These are phyloP conservation scores for Capsicum baccatum DNA, from an alignment of 257 asterid genomes.

Conservation along the genomic window DNA sequence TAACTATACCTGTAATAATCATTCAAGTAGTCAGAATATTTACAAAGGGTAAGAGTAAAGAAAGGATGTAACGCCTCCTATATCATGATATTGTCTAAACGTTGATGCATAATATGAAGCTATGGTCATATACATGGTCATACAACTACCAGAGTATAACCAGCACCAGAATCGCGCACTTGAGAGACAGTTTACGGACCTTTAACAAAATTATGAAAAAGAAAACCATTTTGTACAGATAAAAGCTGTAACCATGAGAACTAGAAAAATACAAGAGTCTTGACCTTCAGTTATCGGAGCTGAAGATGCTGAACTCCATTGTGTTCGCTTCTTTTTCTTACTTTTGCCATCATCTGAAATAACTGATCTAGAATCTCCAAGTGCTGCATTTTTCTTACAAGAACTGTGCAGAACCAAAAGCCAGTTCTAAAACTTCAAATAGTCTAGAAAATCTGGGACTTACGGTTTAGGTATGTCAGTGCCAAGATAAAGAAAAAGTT, in stretches of 20 bases:
- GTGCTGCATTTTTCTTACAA: slow-evolving; percentile 55
- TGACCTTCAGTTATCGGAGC: slow-evolving; percentile 53
- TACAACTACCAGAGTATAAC: too few relatives aligned
- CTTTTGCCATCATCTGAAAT: slow-evolving; percentile 48
- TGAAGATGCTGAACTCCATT: slow-evolving; percentile 44
- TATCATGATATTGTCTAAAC: background rate
- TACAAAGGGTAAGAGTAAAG: too few relatives aligned
- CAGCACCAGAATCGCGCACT: too few relatives aligned
- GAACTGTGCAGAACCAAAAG: slow-evolving; percentile 36
- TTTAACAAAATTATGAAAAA: too few relatives aligned
- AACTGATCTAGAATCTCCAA: slow-evolving; percentile 68
- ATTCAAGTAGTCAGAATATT: background rate
- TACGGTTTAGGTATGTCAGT: slow-evolving; percentile 76
- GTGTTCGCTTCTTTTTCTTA: slow-evolving; percentile 39
- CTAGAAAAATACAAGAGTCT: background rate
- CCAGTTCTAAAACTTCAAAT: background rate
- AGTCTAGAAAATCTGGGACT: slow-evolving; percentile 26
- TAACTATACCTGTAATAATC: slow-evolving; percentile 54
- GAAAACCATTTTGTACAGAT: too few relatives aligned
- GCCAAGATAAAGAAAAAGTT: slow-evolving; percentile 72
- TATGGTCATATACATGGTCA: too few relatives aligned
- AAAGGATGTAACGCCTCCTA: background rate
- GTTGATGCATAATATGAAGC: too few relatives aligned
- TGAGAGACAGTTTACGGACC: too few relatives aligned
- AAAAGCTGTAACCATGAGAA: background rate